Base-by-base conservation (phyloP, 2,329 filamentous ascomycete species). In the Raffaelea arxii region DNA sequence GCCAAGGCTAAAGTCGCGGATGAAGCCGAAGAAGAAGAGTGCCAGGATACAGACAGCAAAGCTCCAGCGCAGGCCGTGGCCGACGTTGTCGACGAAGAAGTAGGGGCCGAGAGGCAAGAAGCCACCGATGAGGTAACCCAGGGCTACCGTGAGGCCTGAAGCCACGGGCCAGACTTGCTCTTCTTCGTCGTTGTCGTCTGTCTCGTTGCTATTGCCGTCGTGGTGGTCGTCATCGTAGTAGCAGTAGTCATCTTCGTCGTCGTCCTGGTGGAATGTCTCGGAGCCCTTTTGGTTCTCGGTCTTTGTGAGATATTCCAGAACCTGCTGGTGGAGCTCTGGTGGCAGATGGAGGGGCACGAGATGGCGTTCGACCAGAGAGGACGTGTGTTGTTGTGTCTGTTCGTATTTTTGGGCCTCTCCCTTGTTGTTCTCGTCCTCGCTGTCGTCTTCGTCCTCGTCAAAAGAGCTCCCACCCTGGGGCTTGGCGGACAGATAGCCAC, bases 401-500 rank as follows among this genome's bases (percentile, higher is more conserved):
- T 24, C n/a, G 25, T 4, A n/a, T 6, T 36, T 36, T 9, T 9
- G 16, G 41, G 16, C 18, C 6, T 6, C 24, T n/a, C 37, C 64
- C 43, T 62, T 57, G 39, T 68, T 59, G 3, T 36, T 16, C 14
- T 43, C 47, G 25, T n/a, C 41, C 3, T 22, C 42, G 3, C 12
- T 23, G 19, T 24, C 35, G 12, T 45, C 52, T 41, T 56, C 52
- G 6, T 44, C 55, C 41, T 54, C 51, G 22, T 16, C 36, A 4
- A 16, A 39, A 49, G 44, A 51, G 38, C 7, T n/a, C 19, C 9
- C 24, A 12, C 14, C 39, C 21, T 21, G 38, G 32, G 49, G 47
- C 56, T 58, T 65, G 46, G 80, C 79, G 2, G 80, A 78, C 2
- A 87, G 65, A 55, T 82, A 86, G 12, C 80, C 82, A 18, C 83